phyloP scores from a whole-genome alignment of 148 eudicot genomes.

The Cornus kousa region DNA sequence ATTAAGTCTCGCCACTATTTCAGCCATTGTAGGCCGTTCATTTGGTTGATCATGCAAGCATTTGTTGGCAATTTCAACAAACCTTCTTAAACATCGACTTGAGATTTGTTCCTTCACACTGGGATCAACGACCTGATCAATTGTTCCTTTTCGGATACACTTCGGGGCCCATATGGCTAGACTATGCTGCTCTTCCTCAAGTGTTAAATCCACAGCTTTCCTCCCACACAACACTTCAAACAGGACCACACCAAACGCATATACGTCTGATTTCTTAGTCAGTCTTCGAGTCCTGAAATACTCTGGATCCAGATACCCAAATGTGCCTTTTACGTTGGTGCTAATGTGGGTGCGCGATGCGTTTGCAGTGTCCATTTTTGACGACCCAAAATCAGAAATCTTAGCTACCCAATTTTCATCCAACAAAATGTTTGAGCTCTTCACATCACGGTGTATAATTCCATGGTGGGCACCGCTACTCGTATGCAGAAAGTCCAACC shows the following conservation, averaged over 20 bases:
- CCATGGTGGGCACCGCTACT: too few species aligned
- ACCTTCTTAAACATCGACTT: too few species aligned
- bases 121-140: conserved; percentile 4
- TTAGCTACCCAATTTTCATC: too few species aligned
- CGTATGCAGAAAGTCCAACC: too few species aligned
- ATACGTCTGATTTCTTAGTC: conserved; percentile 27
- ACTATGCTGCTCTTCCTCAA: conserved; percentile 26
- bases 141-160: conserved; percentile 16
- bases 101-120: too few species aligned
- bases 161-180: conserved; percentile 29
- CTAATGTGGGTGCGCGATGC: too few species aligned
- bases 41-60: conserved; percentile 25
- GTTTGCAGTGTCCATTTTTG: too few species aligned
- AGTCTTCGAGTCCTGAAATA: background rate
- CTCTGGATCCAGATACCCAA: too few species aligned
- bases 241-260: conserved; percentile 9
- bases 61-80: background rate
- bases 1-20: conserved; percentile 14
- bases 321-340: too few species aligned
- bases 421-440: too few species aligned
- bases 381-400: too few species aligned
- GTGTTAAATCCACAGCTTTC: conserved; percentile 21
- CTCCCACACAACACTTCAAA: background rate
- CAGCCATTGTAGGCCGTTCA: conserved; percentile 16
- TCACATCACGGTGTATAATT: too few species aligned